phyloP scores from a whole-genome alignment of 495 filamentous ascomycete genomes.

The Talaromyces liani region DNA sequence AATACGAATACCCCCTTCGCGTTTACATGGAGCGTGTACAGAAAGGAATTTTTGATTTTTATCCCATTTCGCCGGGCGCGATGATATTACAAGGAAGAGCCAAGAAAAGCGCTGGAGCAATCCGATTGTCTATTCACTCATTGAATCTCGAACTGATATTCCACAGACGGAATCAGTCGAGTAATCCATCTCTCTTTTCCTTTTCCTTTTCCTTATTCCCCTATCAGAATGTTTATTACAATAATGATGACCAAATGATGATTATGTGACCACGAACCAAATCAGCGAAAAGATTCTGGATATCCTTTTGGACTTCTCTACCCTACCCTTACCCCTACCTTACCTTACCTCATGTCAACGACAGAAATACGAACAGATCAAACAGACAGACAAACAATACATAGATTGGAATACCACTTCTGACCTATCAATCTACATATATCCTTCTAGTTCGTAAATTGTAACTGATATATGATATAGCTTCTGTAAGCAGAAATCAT shows the following conservation, averaged over 20 bases:
- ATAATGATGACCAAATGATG: not conserved
- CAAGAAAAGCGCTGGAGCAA: not conserved
- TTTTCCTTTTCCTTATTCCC: not conserved
- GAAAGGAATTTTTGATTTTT: not conserved
- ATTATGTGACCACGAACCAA: conserved; percentile 2
- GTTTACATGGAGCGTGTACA: conserved; percentile 6
- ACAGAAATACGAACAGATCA: not conserved
- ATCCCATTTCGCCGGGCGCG: not conserved
- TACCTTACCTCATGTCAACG: not conserved
- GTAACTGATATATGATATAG: not conserved
- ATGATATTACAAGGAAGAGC: not conserved
- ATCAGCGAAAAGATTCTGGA: not conserved
- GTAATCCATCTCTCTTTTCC: not conserved
- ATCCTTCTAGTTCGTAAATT: not conserved
- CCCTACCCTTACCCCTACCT: not conserved
- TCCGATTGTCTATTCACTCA: not conserved
- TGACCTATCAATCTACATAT: not conserved
- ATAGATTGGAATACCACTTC: not conserved
- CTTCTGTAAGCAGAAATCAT: too few relatives aligned
- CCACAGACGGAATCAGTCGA: not conserved
- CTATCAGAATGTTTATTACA: not conserved
- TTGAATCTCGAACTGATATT: not conserved
- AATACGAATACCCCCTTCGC: conserved; percentile 8
- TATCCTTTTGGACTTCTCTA: not conserved
- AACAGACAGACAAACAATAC: not conserved